Conservation (phyloP, 2,329 filamentous ascomycete genomes). For the Fusarium sp. region DNA sequence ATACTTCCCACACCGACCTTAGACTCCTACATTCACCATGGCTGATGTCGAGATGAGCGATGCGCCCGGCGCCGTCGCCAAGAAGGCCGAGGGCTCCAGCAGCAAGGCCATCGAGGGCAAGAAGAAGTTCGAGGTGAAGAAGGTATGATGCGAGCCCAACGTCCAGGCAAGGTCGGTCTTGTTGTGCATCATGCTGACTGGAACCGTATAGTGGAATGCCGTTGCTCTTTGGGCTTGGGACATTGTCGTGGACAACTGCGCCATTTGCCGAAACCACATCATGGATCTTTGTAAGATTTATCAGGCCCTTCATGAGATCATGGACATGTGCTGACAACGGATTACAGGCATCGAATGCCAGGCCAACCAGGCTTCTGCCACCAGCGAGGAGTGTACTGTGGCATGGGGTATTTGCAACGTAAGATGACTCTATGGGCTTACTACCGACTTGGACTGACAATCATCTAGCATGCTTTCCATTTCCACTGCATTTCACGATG, state of each 20-base stretch:
- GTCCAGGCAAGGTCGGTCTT: neutral
- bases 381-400: constrained; percentile 97
- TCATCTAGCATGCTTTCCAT: constrained; percentile 90
- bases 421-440: constrained; percentile 49
- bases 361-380: constrained; percentile 96
- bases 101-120: constrained; percentile 72
- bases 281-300: constrained; percentile 89
- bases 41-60: constrained; percentile 98
- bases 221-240: constrained; percentile 99
- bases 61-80: constrained; percentile 68
- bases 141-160: constrained; percentile 68
- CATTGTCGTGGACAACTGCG: constrained; percentile 99
- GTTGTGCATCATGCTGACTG: constrained; percentile 15
- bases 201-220: constrained; percentile 84
- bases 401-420: constrained; percentile 99
- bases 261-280: constrained; percentile 99
- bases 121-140: constrained; percentile 99
- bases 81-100: constrained; percentile 62
- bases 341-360: constrained; percentile 88
- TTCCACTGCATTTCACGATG: constrained; percentile 99
- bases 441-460: constrained; percentile 46
- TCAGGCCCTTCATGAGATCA: neutral
- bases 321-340: constrained; percentile 19
- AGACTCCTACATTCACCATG: constrained; percentile 64
- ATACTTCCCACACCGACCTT: neutral